Evolutionary conservation across 2,329 filamentous ascomycete species (phyloP), one percentile per base, ranked within the genome.

Genomic region (Xylariaceae sp.): DNA sequence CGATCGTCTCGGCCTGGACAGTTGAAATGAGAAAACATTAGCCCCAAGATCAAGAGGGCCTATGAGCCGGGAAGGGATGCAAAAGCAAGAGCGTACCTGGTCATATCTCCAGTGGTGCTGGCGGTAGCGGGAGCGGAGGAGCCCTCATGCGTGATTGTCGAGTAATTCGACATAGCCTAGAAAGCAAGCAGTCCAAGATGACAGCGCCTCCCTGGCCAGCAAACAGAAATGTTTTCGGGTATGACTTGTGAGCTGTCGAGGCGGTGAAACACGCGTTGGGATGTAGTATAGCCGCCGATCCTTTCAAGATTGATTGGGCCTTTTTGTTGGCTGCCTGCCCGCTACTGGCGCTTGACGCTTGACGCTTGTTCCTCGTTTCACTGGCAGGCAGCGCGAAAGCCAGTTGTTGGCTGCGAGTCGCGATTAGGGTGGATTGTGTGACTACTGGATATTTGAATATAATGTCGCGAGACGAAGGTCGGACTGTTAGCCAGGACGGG

Each of bases 161-260:
- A 75, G 63, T 82, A 81, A 58, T 74, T 75, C 64, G 75, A 74
- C 79, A 82, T 82, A 70, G 68, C 69, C 66, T 42, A 51, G 41
- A 48, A 49, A 56, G 44, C 40, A 49, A 47, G 39, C 47, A 47
- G 33, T 50, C n/a, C 39, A 39, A n/a, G 33, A 44, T 42, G 14
- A 44, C 38, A 45, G 17, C 30, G 30, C 17, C 11, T 18, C 38
- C 41, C 47, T n/a, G 18, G 46, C 50, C 33, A 39, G 42, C 50
- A 41, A 46, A 31, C 22, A 36, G 17, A 36, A 27, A 31, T 39
- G 32, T 17, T 18, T n/a, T 32, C 14, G 31, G 17, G 27, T 27
- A 44, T 18, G 22, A 19, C 14, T 27, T 27, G 22, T 7, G 44
- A 27, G 33, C 18, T 22, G 14, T 11, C 19, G n/a, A 6, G 18